Evolutionary conservation across 352 stramenopile species (phyloP).

Genomic region (Phytopythium chamaehyphon): DNA sequence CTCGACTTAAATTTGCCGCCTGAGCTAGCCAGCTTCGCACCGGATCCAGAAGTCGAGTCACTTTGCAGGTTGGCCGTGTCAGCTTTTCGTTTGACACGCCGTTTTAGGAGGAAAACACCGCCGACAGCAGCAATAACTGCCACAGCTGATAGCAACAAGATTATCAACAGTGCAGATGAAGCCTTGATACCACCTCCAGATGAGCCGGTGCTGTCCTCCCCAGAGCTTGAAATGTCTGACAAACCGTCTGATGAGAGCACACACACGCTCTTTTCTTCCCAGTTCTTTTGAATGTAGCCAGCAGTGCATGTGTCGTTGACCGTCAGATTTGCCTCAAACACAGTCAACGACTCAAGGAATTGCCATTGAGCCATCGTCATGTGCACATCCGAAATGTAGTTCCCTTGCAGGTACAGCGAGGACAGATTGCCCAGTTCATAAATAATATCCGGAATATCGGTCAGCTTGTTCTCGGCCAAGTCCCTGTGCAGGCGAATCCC

Average conservation of each 20-base stretch:
- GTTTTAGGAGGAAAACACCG: slow-evolving; percentile 48
- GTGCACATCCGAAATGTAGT: slow-evolving; percentile 49
- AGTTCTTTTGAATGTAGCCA: slow-evolving; percentile 46
- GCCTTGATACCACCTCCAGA: slow-evolving; percentile 18
- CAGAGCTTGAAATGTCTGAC: slow-evolving; percentile 30
- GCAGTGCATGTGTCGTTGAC: slow-evolving; percentile 32
- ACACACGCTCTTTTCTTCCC: slow-evolving; percentile 46
- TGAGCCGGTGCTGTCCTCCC: slow-evolving; percentile 21
- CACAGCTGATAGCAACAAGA: slow-evolving; percentile 40
- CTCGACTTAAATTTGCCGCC: slow-evolving; percentile 22
- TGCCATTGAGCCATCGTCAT: slow-evolving; percentile 46
- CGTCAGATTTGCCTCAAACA: slow-evolving; percentile 42
- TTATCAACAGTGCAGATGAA: slow-evolving; percentile 25
- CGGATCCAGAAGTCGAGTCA: slow-evolving; percentile 14
- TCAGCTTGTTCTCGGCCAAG: slow-evolving; percentile 56
- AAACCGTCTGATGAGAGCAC: slow-evolving; percentile 39
- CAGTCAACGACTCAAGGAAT: slow-evolving; percentile 44
- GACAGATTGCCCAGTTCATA: slow-evolving; percentile 61
- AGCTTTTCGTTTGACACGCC: slow-evolving; percentile 52
- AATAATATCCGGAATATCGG: slow-evolving; percentile 60
- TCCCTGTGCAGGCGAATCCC: too few relatives aligned
- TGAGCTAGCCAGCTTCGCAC: slow-evolving; percentile 21
- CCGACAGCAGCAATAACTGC: slow-evolving; percentile 37
- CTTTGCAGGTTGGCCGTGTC: slow-evolving; percentile 18
- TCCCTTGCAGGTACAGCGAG: slow-evolving; percentile 45